These are phyloP conservation scores for Passalora sequoiae DNA, from an alignment of 2,329 filamentous ascomycete genomes.

Conservation along the genomic window DNA sequence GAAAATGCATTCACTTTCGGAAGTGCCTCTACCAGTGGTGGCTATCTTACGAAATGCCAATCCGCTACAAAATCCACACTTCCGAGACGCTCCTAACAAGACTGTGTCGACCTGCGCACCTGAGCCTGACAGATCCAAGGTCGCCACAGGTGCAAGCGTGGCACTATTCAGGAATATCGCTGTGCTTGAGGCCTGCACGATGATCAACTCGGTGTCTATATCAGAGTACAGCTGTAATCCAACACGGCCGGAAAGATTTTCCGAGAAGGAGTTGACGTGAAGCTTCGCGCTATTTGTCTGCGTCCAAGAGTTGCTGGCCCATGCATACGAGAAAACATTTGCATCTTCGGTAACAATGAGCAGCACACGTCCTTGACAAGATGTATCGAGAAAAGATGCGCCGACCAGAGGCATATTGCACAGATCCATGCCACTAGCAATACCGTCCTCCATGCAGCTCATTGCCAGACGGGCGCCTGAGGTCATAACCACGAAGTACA, in stretches of 20 bases:
- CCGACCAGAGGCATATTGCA: slow-evolving; percentile 25
- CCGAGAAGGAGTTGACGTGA: slow-evolving; percentile 12
- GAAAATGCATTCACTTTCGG: slow-evolving; percentile 14
- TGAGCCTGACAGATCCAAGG: slow-evolving; percentile 13
- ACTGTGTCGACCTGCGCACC: slow-evolving; percentile 10
- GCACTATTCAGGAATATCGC: slow-evolving; percentile 21
- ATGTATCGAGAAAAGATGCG: slow-evolving; percentile 19
- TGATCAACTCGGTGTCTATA: slow-evolving; percentile 22
- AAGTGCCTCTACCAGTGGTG: slow-evolving; percentile 49
- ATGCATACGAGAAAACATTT: slow-evolving; percentile 17
- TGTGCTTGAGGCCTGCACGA: slow-evolving; percentile 16
- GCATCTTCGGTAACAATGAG: slow-evolving; percentile 25
- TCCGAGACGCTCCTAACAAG: slow-evolving; percentile 32
- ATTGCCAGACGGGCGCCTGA: slow-evolving; percentile 61
- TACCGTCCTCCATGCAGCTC: slow-evolving; percentile 45
- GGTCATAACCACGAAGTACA: slow-evolving; percentile 56
- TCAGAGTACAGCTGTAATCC: slow-evolving; percentile 20
- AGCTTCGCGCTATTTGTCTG: slow-evolving; percentile 10
- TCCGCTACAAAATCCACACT: slow-evolving; percentile 49
- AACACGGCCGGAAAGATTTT: slow-evolving; percentile 18
- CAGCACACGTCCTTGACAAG: slow-evolving; percentile 16
- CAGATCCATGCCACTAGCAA: slow-evolving; percentile 14
- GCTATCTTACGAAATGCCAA: slow-evolving; percentile 58
- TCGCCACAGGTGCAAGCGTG: slow-evolving; percentile 17
- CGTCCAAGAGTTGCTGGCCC: slow-evolving; percentile 17